Percentiles rank a stretch among this genome's conserved stretches.
Conservation (phyloP, 1,284 basidiomycete species). For the Phellinidium pouzarii region DNA sequence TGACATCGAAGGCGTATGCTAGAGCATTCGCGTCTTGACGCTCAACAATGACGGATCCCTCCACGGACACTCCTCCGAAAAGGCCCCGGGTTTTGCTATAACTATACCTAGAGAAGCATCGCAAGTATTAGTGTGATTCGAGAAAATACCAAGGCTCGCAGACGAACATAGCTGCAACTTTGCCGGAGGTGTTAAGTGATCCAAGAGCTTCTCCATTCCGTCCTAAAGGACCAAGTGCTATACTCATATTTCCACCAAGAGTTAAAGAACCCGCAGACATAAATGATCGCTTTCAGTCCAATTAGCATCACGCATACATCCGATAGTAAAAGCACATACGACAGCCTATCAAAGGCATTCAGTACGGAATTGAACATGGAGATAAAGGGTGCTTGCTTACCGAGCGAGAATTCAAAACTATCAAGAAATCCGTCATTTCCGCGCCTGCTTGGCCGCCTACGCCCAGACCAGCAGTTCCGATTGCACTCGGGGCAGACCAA, state of each 20-base stretch:
- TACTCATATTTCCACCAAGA: conserved; percentile 86
- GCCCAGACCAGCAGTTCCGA: conserved; percentile 91
- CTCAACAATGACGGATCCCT: conserved; percentile 93
- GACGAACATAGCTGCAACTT: conserved; percentile 83
- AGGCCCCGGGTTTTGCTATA: conserved; percentile 94
- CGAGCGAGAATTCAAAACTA: conserved; percentile 81
- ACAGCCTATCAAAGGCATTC: conserved; percentile 41
- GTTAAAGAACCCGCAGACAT: conserved; percentile 94
- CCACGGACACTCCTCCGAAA: conserved; percentile 81
- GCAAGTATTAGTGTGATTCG: conserved; percentile 8
- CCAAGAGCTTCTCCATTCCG: conserved; percentile 93
- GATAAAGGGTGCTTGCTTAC: conserved; percentile 35
- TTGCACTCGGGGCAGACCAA: conserved; percentile 93
- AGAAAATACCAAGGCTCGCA: conserved; percentile 1
- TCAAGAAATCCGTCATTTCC: conserved; percentile 91
- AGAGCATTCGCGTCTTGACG: conserved; percentile 85
- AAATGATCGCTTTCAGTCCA: conserved; percentile 65
- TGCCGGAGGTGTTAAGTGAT: conserved; percentile 79
- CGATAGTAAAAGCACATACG: conserved; percentile 35
- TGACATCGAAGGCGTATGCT: conserved; percentile 72
- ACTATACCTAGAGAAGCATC: conserved; percentile 56
- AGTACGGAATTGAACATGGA: conserved; percentile 20
- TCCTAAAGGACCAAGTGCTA: conserved; percentile 91
- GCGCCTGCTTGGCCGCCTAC: conserved; percentile 81
- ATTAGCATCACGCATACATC: conserved; percentile 14